Evolutionary conservation across 371 early-diverging fungal species (phyloP).

Genomic region (Fennellomyces sp.): DNA sequence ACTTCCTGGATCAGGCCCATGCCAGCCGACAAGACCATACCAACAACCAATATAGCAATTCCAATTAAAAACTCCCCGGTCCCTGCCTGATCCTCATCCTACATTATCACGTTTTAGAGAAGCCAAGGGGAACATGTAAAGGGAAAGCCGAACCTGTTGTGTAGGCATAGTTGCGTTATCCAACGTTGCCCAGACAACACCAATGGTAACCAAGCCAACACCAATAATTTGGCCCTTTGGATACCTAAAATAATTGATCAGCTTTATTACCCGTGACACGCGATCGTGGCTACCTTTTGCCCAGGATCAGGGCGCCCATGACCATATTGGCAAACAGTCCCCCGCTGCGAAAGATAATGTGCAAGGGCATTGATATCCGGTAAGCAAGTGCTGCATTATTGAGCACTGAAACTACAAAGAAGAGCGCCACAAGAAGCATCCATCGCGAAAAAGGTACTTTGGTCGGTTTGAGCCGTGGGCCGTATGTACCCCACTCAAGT

Average conservation of each 20-base stretch:
- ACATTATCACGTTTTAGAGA: neutral
- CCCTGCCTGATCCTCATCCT: constrained; percentile 15
- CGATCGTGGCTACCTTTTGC: constrained; percentile 68
- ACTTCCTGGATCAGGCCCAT: constrained; percentile 86
- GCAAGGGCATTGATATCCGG: constrained; percentile 83
- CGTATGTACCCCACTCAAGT: constrained; percentile 49
- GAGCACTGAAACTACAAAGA: constrained; percentile 76
- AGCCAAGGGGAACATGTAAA: neutral
- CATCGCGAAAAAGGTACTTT: constrained; percentile 75
- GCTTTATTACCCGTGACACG: too few relatives aligned
- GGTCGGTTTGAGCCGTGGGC: constrained; percentile 64
- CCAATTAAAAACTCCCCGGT: constrained; percentile 72
- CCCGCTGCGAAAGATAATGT: constrained; percentile 89
- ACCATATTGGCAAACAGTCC: constrained; percentile 86
- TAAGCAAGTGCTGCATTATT: constrained; percentile 86
- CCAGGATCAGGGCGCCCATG: constrained; percentile 72
- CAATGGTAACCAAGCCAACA: constrained; percentile 78
- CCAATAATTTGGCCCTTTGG: constrained; percentile 45
- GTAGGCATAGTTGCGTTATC: constrained; percentile 26
- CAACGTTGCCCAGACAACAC: constrained; percentile 75
- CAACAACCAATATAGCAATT: constrained; percentile 69
- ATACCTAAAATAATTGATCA: constrained; percentile 25
- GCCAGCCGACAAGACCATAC: constrained; percentile 77
- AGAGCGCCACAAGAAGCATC: constrained; percentile 77
- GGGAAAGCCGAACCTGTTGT: neutral